Evolutionary conservation across 129 eudicot genomes (phyloP), one percentile per base, ranked within the genome.

Genomic region (Scalesia atractyloides): DNA sequence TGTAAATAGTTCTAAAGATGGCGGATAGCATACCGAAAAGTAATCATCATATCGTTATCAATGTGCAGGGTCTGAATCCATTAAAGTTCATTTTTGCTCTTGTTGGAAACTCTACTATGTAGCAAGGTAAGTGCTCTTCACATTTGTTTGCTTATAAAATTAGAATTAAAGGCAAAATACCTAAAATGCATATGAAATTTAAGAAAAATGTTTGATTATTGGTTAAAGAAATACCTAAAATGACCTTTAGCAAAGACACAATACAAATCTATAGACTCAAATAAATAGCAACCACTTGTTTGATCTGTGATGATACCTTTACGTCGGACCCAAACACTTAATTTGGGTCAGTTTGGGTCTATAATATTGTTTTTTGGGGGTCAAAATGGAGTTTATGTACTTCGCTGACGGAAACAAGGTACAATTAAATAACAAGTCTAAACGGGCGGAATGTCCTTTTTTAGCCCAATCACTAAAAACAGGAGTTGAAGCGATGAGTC

Each of bases 51-150:
- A 54, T 11, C 60, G 69, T 47, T 70, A 24, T 24, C 14, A 48
- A 65, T 36, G 4, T 88, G 77, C 80, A 91, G 97, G 96, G 97
- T 65, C 85, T 91, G 37, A 91, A 86, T 77, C 97, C 97, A 37
- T 66, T 91, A 19, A 88, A 88, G 97, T 91, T 91, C 64, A 36
- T 91, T 49, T 91, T 89, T 86, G 97, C 97, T 58, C 78, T 91
- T 9, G 39, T 85, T 70, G 97, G 96, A 51, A 91, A 91, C 77
- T 34, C 74, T 47, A 91, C 94, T 44, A 91, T 83, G 96, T 91
- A 43, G 97, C 91, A 65, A 91, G 96, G 97, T 88, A 46, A 86
- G 36, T 51, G 47, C 61, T 80, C 51, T 41, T 14, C 61, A 18
- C 37, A 59, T 30, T 20, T 64, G 17, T 41, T 11, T 73, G 26